Evolutionary conservation across 2,329 filamentous ascomycete species (phyloP), one percentile per base, ranked within the genome.

Genomic region (Teratosphaeria zuluensis): DNA sequence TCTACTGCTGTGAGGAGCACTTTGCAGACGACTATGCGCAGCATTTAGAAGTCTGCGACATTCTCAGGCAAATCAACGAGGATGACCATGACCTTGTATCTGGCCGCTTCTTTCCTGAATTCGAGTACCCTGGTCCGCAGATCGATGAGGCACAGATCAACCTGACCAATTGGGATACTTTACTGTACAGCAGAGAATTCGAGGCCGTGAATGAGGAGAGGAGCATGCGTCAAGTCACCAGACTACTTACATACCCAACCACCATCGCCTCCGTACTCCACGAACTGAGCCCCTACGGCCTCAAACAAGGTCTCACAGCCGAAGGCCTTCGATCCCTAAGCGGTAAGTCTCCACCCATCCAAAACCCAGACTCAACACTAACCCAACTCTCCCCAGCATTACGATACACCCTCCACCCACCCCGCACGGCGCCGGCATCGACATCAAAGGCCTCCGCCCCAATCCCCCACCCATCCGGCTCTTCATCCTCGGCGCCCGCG

Each of bases 121-220:
- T 95, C 69, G 85, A 92, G 62, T 95, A 96, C 70, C 91, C 94
- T 0, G 89, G 88, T 14, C 81, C 86, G 57, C 92, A 96, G 76
- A 85, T 96, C 72, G 92, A 96, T 64, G 92, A 96, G 72, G 89
- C 91, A 35, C 81, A 94, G 64, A 84, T 96, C 65, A 99, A 99
- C 75, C 92, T 99, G 88, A 95, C 88, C 51, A 99, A 95, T 73
- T 99, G 94, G 94, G 94, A 99, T 74, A 97, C 94, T 0, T 90
- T 95, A 67, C 79, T 99, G 70, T 99, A 96, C 72, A 95, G 91
- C 2, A 82, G 94, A 68, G 88, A 95, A 68, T 97, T 94, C 68
- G 83, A 87, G 64, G 95, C 95, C 4, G 86, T 99, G 70, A 91
- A 99, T 72, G 85, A 91, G 62, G 92, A 96, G 71, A 84, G 92